Base-by-base conservation (phyloP, 139 green algal species). In the Axilococcus clingmanii region DNA sequence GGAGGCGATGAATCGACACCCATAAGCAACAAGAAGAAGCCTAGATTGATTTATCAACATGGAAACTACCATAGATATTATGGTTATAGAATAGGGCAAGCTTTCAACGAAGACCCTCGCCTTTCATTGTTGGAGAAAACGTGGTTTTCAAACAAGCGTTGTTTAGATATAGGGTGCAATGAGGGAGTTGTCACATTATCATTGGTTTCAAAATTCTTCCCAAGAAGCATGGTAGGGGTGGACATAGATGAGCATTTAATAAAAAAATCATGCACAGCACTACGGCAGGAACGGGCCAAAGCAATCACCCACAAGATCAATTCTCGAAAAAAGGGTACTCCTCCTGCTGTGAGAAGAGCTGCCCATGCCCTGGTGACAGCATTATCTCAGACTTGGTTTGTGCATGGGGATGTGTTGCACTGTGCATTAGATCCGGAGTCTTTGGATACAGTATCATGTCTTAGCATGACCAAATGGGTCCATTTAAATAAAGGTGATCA, bases 161-260 rank as follows among this genome's bases (percentile, higher is more conserved):
- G 82, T 56, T 41, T 94, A 40, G 88, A 96, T 62, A 68, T 96
- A 15, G 88, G 88, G 31, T 96, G 88, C 82, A 94, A 96, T 58
- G 86, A 88, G 57, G 88, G 88, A 19, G 40, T 88, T n/a, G 51
- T 96, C 12, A 93, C 83, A 4, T 65, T 94, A 38, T 74, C 72
- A 4, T 40, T 94, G 17, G 86, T 73, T 5, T 42, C 53, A 2
- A 48, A 47, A 4, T 87, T 81, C 52, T 52, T 59, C 33, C 54
- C 59, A 2, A 51, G 44, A 7, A 69, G 55, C 57, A 81, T 82
- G 59, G 54, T 81, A 17, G 86, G 87, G 0, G 75, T 94, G 38
- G 87, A 95, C 69, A 88, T 95, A n/a, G 87, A 95, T 53, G 33
- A 40, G 2, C 30, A 33, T 25, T 79, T 93, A 19, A 64, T 93